Conservation (phyloP, 2,329 filamentous ascomycete genomes). For the Sclerotinia spermophila region DNA sequence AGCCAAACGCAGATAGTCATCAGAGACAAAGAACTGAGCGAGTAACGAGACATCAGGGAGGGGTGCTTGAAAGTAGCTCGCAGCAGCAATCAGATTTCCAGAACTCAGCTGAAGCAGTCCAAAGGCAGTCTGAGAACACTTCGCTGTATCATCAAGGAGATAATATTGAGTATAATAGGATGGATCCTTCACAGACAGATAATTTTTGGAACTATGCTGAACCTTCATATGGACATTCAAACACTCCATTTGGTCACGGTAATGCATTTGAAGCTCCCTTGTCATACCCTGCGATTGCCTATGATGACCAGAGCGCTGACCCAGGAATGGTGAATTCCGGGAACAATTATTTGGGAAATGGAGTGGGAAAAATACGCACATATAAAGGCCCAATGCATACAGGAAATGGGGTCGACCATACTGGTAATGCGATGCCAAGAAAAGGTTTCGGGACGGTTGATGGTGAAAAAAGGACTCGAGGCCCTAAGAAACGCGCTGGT, state of each 20-base stretch:
- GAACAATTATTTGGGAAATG: too few relatives aligned
- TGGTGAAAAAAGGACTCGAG: too few relatives aligned
- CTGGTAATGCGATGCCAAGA: accelerated
- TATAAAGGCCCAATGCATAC: too few relatives aligned
- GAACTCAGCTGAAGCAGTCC: background rate
- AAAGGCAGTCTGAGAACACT: background rate
- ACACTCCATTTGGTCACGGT: too few relatives aligned
- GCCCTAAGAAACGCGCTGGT: too few relatives aligned
- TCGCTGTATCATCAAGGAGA: accelerated
- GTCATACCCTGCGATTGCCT: too few relatives aligned
- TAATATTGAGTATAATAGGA: too few relatives aligned
- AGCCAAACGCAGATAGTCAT: background rate
- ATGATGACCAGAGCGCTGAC: too few relatives aligned
- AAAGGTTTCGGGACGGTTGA: too few relatives aligned
- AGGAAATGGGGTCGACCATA: background rate
- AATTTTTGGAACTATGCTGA: background rate
- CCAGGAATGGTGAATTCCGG: background rate
- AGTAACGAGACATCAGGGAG: accelerated
- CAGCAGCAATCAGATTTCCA: background rate
- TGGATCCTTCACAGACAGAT: background rate
- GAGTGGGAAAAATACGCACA: background rate
- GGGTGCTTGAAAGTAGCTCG: accelerated
- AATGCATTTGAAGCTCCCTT: too few relatives aligned
- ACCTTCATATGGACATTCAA: too few relatives aligned
- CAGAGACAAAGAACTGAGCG: too few relatives aligned